Percentiles rank a stretch among this genome's conserved stretches.
Conservation (phyloP, 305 asterid genomes). For the Fraxinus sp. region DNA sequence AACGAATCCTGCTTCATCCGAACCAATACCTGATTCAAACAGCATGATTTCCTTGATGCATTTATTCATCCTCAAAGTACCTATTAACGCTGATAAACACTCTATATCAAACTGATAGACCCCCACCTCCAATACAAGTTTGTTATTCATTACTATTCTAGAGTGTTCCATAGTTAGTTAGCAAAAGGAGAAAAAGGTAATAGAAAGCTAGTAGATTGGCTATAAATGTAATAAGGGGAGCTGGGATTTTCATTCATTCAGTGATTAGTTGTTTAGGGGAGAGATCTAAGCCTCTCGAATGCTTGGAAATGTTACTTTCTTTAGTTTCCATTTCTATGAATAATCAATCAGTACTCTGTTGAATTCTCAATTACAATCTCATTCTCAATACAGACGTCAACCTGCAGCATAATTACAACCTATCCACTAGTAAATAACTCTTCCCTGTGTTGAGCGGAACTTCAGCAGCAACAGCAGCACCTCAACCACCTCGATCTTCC, state of each 20-base stretch:
- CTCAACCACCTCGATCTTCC: background rate
- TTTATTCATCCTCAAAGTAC: constrained; percentile 37
- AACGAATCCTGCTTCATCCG: constrained; percentile 48
- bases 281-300: too few relatives aligned
- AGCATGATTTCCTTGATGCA: constrained; percentile 46
- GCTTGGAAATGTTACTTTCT: background rate
- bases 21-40: constrained; percentile 64
- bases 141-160: too few relatives aligned
- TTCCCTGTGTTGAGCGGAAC: background rate
- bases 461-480: background rate
- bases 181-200: too few relatives aligned
- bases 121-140: constrained; percentile 52
- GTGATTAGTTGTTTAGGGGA: too few relatives aligned
- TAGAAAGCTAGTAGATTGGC: too few relatives aligned
- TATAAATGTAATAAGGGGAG: too few relatives aligned
- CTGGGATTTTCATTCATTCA: too few relatives aligned
- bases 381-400: background rate
- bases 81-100: constrained; percentile 53
- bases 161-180: too few relatives aligned
- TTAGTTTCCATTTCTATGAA: background rate
- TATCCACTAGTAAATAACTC: background rate
- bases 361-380: background rate
- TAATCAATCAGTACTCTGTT: background rate
- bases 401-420: background rate
- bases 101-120: constrained; percentile 27